A percentile compares a stretch with the other conserved stretches of the same genome.
These are phyloP conservation scores for Globomyces sp. DNA, from an alignment of 371 early-diverging fungal genomes.

Conservation along the genomic window DNA sequence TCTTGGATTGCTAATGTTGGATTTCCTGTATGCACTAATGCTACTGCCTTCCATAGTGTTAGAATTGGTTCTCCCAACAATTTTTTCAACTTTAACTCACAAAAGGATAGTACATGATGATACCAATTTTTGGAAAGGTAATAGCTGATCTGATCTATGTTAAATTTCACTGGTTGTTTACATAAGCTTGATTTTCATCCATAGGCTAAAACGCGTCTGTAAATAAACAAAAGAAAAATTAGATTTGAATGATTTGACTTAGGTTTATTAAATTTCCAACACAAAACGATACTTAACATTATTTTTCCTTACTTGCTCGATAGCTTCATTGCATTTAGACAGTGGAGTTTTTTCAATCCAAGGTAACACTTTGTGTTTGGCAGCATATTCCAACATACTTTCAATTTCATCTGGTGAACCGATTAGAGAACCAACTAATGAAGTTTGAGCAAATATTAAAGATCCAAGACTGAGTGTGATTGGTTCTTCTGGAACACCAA, in stretches of 20 bases:
- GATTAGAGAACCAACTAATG: conserved; percentile 21
- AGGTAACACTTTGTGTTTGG: conserved; percentile 13
- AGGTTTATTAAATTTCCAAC: conserved; percentile 19
- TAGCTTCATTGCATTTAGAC: conserved; percentile 21
- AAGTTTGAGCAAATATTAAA: conserved; percentile 40
- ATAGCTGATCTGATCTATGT: conserved; percentile 39
- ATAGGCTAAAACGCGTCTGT: too few species aligned
- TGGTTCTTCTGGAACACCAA: conserved; percentile 65
- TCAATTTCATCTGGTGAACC: conserved; percentile 26
- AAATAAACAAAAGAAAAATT: too few species aligned
- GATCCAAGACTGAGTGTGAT: conserved; percentile 25
- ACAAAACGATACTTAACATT: conserved; percentile 28
- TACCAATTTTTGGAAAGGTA: conserved; percentile 34
- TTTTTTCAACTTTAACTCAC: conserved; percentile 35
- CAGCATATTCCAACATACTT: conserved; percentile 24
- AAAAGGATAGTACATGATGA: conserved; percentile 30
- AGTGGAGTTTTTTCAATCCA: conserved; percentile 19
- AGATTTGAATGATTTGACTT: background rate
- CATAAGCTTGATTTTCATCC: conserved; percentile 10
- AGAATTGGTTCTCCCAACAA: conserved; percentile 39
- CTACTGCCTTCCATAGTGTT: conserved; percentile 41
- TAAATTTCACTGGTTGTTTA: background rate
- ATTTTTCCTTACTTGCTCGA: conserved; percentile 21
- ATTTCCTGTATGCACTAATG: conserved; percentile 27
- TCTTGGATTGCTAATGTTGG: conserved; percentile 40